These are phyloP conservation scores for Geosiphon pyriformis DNA, from an alignment of 192 early-diverging fungal species.

Conservation along the genomic window DNA sequence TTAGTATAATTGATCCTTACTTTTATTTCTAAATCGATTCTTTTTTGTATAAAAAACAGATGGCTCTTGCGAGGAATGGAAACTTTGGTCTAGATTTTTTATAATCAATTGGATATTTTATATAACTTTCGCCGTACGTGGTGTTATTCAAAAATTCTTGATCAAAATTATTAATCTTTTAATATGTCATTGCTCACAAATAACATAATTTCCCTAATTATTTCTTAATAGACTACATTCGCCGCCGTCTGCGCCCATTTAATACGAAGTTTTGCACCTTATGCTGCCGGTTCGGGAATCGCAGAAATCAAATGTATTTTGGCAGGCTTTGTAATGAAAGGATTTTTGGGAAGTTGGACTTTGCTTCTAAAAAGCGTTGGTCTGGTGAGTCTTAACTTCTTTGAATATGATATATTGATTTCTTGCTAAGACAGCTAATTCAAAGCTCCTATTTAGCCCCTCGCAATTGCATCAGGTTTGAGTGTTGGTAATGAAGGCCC, in stretches of 20 bases:
- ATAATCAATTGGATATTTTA: slow-evolving; percentile 79
- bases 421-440: background rate
- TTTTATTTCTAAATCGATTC: slow-evolving; percentile 15
- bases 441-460: slow-evolving; percentile 35
- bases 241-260: slow-evolving; percentile 69
- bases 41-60: slow-evolving; percentile 32
- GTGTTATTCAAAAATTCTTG: background rate
- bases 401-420: background rate
- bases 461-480: slow-evolving; percentile 85
- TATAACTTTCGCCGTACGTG: slow-evolving; percentile 57
- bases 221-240: slow-evolving; percentile 50
- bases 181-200: background rate
- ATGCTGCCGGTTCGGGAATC: slow-evolving; percentile 93
- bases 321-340: slow-evolving; percentile 89
- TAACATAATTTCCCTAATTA: background rate
- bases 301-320: slow-evolving; percentile 86
- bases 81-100: slow-evolving; percentile 51
- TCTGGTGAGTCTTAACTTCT: slow-evolving; percentile 43
- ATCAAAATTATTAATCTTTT: slow-evolving; percentile 6
- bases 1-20: background rate
- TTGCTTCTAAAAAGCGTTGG: slow-evolving; percentile 89
- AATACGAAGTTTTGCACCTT: slow-evolving; percentile 72
- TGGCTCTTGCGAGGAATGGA: slow-evolving; percentile 67
- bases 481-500: slow-evolving; percentile 95
- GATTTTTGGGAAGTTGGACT: slow-evolving; percentile 89